These are phyloP conservation scores for Penicillium longicatenatum DNA, from an alignment of 495 filamentous ascomycete species.

Conservation along the genomic window DNA sequence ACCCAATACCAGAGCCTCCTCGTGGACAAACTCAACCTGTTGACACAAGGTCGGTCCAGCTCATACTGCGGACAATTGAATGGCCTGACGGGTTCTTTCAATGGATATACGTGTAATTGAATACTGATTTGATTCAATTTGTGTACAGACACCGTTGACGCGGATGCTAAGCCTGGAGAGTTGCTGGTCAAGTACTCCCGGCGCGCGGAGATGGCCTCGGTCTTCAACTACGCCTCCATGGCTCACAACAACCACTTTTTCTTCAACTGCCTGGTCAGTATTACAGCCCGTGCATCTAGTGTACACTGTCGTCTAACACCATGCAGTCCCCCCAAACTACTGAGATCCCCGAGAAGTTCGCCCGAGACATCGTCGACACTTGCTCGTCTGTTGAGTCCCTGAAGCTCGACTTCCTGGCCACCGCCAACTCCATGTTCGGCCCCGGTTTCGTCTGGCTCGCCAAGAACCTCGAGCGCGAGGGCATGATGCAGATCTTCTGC, in stretches of 20 bases:
- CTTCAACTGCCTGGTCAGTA: slow-evolving; percentile 69
- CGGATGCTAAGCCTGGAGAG: slow-evolving; percentile 57
- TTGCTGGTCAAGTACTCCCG: slow-evolving; percentile 77
- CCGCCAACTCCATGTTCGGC: slow-evolving; percentile 91
- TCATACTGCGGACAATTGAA: slow-evolving; percentile 13
- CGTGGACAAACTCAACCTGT: slow-evolving; percentile 70
- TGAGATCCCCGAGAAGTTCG: slow-evolving; percentile 53
- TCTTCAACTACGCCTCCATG: slow-evolving; percentile 96
- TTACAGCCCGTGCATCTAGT: not conserved
- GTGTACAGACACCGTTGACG: slow-evolving; percentile 55
- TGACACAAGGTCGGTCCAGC: slow-evolving; percentile 65
- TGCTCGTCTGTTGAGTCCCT: slow-evolving; percentile 85
- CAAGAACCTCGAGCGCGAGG: slow-evolving; percentile 48
- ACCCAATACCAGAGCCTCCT: slow-evolving; percentile 75
- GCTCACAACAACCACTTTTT: slow-evolving; percentile 97
- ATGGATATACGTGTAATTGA: not conserved
- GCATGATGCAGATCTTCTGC: slow-evolving; percentile 69
- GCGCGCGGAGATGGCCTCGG: slow-evolving; percentile 68
- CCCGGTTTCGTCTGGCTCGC: slow-evolving; percentile 97
- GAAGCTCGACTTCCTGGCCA: slow-evolving; percentile 73
- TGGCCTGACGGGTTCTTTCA: not conserved
- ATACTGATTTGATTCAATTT: not conserved
- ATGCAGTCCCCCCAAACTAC: slow-evolving; percentile 48
- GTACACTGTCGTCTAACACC: not conserved
- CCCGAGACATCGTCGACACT: slow-evolving; percentile 54